Evolutionary conservation across 176 grass and related monocot species (phyloP), one percentile per base, ranked within the genome.

Genomic region (Aechmea fasciata): DNA sequence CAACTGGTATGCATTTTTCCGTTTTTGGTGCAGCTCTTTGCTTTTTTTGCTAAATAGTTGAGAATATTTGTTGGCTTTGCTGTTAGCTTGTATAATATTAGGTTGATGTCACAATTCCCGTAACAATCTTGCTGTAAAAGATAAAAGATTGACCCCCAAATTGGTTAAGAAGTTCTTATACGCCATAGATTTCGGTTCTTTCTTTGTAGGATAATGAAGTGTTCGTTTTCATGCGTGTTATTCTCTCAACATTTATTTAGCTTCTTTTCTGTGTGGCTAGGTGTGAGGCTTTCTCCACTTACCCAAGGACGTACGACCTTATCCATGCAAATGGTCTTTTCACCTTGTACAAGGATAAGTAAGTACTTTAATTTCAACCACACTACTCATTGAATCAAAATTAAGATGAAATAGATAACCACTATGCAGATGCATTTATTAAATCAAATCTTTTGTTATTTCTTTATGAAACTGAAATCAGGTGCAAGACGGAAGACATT

Each of bases 271-370:
- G 54, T 19, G 9, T 47, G 77, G 48, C 11, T 68, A 94, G 90
- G 90, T 94, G 90, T 65, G 90, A 94, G 72, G 90, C 68, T 74
- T 94, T 94, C 83, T 94, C 90, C 77, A 94, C 86, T 70, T 94
- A 94, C 63, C 90, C 90, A 75, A 84, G 90, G 68, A 94, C 90
- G 9, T 94, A 94, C 12, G 90, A 89, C 81, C 90, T 94, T 66
- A 84, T 94, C 29, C 90, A 94, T 2, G 86, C 90, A 48, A 82
- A 74, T 22, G 78, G 78, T 71, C 80, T 94, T 82, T 89, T 94
- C 86, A 82, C 83, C 48, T 50, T 89, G 86, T 94, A 94, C 48
- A 89, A 79, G 64, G 76, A 82, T 23, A 89, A 87, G 90, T 94
- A 79, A 71, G 86, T 71, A 50, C 51, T 63, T 49, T 6, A 51